These are phyloP conservation scores for Forsythia suspensa DNA, from an alignment of 257 asterid species.

Conservation along the genomic window DNA sequence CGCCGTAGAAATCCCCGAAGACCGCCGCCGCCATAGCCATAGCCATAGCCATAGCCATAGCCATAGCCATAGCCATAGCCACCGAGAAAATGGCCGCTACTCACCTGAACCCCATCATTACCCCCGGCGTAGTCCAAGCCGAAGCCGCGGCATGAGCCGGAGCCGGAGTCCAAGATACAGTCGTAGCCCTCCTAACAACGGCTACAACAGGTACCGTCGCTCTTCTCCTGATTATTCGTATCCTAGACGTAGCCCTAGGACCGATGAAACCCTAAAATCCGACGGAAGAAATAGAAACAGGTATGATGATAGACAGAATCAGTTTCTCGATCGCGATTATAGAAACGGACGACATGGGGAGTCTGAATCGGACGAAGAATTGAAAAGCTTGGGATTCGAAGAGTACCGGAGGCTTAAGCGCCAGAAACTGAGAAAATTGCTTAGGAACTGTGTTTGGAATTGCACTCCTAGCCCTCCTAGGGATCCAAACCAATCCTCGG, in stretches of 20 bases:
- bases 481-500: slow-evolving; percentile 51
- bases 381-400: slow-evolving; percentile 65
- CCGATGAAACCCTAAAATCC: slow-evolving; percentile 32
- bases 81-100: slow-evolving; percentile 27
- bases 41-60: background rate
- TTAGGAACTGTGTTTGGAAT: slow-evolving; percentile 58
- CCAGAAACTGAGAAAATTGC: slow-evolving; percentile 68
- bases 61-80: background rate
- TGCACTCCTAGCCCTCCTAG: slow-evolving; percentile 97
- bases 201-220: slow-evolving; percentile 47
- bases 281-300: slow-evolving; percentile 26
- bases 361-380: slow-evolving; percentile 81
- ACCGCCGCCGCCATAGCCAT: slow-evolving; percentile 31
- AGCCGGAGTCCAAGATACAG: slow-evolving; percentile 44
- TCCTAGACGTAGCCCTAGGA: slow-evolving; percentile 37
- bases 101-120: slow-evolving; percentile 40
- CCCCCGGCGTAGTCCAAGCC: slow-evolving; percentile 33
- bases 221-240: slow-evolving; percentile 72
- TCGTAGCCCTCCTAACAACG: slow-evolving; percentile 42
- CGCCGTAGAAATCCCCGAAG: slow-evolving; percentile 55
- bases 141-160: slow-evolving; percentile 29
- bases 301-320: slow-evolving; percentile 33
- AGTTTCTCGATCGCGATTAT: slow-evolving; percentile 67
- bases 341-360: slow-evolving; percentile 43
- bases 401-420: slow-evolving; percentile 86